A percentile compares a stretch with the other conserved stretches of the same genome.
Conservation (phyloP, 1,284 basidiomycete genomes). For the Irpex rosettiformis region DNA sequence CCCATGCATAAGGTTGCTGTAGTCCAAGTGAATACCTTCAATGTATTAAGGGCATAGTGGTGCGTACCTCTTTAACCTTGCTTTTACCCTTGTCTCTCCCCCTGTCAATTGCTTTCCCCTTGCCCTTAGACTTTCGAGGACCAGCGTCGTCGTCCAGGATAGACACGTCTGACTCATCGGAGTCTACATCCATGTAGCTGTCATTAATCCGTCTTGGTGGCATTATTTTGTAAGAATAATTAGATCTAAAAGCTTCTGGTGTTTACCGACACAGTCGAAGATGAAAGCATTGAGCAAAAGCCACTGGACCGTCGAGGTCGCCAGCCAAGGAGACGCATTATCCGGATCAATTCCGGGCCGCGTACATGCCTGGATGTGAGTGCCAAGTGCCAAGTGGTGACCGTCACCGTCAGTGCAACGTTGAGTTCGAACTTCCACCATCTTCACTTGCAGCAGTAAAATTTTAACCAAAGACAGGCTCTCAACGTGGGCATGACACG, state of each 20-base stretch:
- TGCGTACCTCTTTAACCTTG: constrained; percentile 49
- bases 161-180: constrained; percentile 44
- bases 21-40: neutral
- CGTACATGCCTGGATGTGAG: too few species aligned
- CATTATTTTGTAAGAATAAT: constrained; percentile 13
- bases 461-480: too few species aligned
- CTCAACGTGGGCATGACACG: too few species aligned
- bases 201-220: constrained; percentile 25
- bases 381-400: too few species aligned
- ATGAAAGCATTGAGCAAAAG: neutral
- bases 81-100: constrained; percentile 34
- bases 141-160: constrained; percentile 39
- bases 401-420: too few species aligned
- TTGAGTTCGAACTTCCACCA: too few species aligned
- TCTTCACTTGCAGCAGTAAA: too few species aligned
- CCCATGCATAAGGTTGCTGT: constrained; percentile 89
- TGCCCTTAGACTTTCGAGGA: constrained; percentile 42
- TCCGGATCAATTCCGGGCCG: too few species aligned
- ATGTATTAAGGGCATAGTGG: neutral
- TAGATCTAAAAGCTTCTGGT: neutral
- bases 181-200: constrained; percentile 43
- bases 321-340: too few species aligned
- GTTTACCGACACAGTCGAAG: neutral
- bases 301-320: too few species aligned
- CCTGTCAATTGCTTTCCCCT: constrained; percentile 36